phyloP scores from a whole-genome alignment of 2,329 filamentous ascomycete genomes.

The Emmonsia crescens region DNA sequence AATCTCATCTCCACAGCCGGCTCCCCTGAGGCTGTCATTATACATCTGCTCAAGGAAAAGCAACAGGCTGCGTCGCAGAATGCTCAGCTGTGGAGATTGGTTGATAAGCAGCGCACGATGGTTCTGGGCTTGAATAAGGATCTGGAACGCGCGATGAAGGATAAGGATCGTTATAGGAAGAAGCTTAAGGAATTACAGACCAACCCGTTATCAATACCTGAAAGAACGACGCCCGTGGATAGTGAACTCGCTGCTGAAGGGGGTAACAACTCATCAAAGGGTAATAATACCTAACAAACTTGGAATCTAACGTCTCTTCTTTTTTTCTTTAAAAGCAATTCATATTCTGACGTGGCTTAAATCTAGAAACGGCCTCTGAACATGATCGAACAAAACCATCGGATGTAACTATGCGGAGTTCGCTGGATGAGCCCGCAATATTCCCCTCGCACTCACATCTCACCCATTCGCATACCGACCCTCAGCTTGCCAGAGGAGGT shows the following conservation, averaged over 20 bases:
- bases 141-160: constrained; percentile 77
- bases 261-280: not conserved
- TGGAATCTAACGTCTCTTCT: not conserved
- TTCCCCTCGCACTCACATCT: constrained; percentile 1
- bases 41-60: constrained; percentile 84
- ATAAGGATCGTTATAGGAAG: constrained; percentile 87
- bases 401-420: not conserved
- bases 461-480: constrained; percentile 1
- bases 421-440: not conserved
- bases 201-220: constrained; percentile 7
- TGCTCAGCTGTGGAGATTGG: constrained; percentile 82
- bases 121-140: constrained; percentile 91
- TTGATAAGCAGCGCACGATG: constrained; percentile 93
- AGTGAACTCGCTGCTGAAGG: not conserved
- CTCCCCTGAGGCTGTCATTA: constrained; percentile 77
- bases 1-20: constrained; percentile 73
- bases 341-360: not conserved
- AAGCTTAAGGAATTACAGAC: constrained; percentile 66
- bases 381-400: not conserved
- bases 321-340: not conserved
- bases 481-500: not conserved
- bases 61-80: constrained; percentile 82
- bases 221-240: not conserved
- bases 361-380: not conserved
- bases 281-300: not conserved